Base-by-base conservation (phyloP, 1,139 yeast genomes). In the Spathaspora jeffriesii region DNA sequence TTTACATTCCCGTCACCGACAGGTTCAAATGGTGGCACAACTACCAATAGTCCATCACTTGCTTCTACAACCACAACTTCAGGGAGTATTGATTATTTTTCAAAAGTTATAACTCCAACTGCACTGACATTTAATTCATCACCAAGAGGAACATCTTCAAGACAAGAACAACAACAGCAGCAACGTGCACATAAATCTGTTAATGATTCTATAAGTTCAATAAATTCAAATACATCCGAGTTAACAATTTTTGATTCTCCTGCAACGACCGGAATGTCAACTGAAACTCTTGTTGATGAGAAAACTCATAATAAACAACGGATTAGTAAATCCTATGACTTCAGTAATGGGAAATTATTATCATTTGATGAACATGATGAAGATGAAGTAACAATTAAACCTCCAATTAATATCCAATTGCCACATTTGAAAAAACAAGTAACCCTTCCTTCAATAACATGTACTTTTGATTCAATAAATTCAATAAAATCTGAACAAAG, bases 251-350 rank as follows among this genome's bases (percentile, higher is more conserved):
- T 43, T 46, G 62, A 58, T 13, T 25, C 45, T 3, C 10, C 25
- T 17, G 40, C 51, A 25, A 31, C 37, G 2, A 44, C 36, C 18
- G 25, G 37, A 5, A 28, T 42, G 25, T 65, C 70, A 2, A 55
- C 64, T 1, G 61, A 57, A 7, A 65, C 70, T n/a, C 53, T 65
- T 21, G 58, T 63, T 5, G 69, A 64, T 40, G 67, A 61, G 11
- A 34, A 18, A 46, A 52, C 25, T 50, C 55, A 7, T 15, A 27
- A 18, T 15, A 52, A 52, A 37, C 46, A 48, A 22, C 30, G 28
- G n/a, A 45, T 37, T 15, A 47, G 40, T 45, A 51, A 40, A 17
- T 44, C 51, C 10, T 42, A 48, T 22, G 47, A 44, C 15, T 40
- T 50, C n/a, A 21, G 31, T 22, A 45, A 37, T 39, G 37, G 44